Percentiles rank a stretch among this genome's conserved stretches.
Conservation (phyloP, 345 rosid genomes). For the Anastatica hierochuntica region DNA sequence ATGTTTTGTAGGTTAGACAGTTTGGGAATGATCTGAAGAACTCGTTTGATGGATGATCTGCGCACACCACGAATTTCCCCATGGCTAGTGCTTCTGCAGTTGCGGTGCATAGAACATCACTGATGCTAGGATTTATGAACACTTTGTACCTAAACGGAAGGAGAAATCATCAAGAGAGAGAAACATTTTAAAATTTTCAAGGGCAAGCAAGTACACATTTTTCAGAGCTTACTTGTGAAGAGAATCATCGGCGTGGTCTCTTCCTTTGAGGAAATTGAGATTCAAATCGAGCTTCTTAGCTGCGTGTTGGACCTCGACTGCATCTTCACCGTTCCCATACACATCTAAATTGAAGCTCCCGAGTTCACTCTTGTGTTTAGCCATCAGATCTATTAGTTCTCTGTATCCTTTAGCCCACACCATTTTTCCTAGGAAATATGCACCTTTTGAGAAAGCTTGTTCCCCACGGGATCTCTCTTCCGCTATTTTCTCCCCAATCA, state of each 20-base stretch:
- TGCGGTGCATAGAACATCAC: slow-evolving; percentile 96
- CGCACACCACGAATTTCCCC: slow-evolving; percentile 95
- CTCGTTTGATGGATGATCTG: slow-evolving; percentile 96
- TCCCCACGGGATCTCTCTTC: slow-evolving; percentile 81
- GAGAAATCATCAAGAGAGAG: background rate
- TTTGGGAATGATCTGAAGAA: slow-evolving; percentile 94
- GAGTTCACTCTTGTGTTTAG: slow-evolving; percentile 69
- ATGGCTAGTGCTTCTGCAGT: slow-evolving; percentile 98
- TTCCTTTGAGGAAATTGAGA: slow-evolving; percentile 78
- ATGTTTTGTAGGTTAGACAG: slow-evolving; percentile 78
- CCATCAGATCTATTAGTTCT: slow-evolving; percentile 79
- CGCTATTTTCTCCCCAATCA: slow-evolving; percentile 79
- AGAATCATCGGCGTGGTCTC: slow-evolving; percentile 90
- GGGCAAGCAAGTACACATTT: background rate
- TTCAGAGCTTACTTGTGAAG: slow-evolving; percentile 61
- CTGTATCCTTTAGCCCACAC: slow-evolving; percentile 99
- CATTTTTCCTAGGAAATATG: slow-evolving; percentile 94
- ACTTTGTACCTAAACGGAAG: slow-evolving; percentile 77
- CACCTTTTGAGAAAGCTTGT: slow-evolving; percentile 91
- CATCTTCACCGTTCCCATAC: slow-evolving; percentile 95
- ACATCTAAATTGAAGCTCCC: slow-evolving; percentile 82
- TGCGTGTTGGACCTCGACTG: slow-evolving; percentile 65
- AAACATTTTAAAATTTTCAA: background rate
- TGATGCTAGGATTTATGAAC: slow-evolving; percentile 91
- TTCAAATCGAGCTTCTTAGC: slow-evolving; percentile 61